Evolutionary conservation across 352 stramenopile species (phyloP).

Genomic region (Phytophthora citrophthora): DNA sequence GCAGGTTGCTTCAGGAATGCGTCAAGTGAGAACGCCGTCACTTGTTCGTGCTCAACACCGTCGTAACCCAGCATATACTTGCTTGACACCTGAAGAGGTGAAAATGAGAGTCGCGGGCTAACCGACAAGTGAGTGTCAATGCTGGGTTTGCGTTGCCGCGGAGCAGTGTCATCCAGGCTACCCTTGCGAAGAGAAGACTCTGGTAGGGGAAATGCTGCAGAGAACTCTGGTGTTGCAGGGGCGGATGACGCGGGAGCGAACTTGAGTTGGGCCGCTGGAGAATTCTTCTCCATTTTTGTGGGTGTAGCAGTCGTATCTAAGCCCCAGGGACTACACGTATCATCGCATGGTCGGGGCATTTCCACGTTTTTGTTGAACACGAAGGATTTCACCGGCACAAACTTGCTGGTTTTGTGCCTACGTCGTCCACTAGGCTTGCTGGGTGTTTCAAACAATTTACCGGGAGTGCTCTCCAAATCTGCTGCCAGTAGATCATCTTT

Average conservation of each 20-base stretch:
- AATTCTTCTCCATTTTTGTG: constrained; percentile 9
- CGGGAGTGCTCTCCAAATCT: background rate
- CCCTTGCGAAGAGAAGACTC: constrained; percentile 36
- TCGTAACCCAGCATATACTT: constrained; percentile 61
- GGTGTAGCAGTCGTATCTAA: background rate
- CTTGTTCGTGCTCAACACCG: constrained; percentile 44
- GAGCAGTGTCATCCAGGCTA: constrained; percentile 30
- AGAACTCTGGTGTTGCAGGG: background rate
- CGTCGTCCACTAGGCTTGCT: constrained; percentile 21
- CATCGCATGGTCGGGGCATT: background rate
- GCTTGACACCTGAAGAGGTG: constrained; percentile 15
- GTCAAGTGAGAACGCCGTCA: constrained; percentile 68
- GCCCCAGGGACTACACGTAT: constrained; percentile 21
- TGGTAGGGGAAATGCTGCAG: constrained; percentile 37
- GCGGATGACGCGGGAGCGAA: constrained; percentile 4
- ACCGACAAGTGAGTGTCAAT: constrained; percentile 35
- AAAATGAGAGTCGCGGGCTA: constrained; percentile 40
- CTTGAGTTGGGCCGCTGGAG: background rate
- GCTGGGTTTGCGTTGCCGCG: constrained; percentile 34
- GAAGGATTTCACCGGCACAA: constrained; percentile 64
- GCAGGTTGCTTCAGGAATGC: constrained; percentile 67
- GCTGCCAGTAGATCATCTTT: background rate
- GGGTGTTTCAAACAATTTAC: background rate
- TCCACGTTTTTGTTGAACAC: constrained; percentile 26
- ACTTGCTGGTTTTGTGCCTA: constrained; percentile 54